Percentiles rank a stretch among this genome's conserved stretches.
Conservation (phyloP, 208 protist species). For the Trypanosoma brucei region DNA sequence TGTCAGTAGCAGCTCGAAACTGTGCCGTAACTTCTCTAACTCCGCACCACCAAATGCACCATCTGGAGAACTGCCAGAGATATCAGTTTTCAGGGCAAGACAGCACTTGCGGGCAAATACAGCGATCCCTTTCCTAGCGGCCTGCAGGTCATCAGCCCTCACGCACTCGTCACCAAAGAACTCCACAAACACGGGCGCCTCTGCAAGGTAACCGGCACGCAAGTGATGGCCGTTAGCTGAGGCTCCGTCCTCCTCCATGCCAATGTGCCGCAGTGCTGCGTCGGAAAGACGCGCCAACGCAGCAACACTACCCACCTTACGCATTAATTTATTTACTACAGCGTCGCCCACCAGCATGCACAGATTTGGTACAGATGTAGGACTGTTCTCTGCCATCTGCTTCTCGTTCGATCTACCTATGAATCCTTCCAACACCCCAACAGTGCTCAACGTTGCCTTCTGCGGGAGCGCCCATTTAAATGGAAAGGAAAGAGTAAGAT, state of each 20-base stretch:
- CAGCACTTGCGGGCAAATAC: constrained; percentile 60
- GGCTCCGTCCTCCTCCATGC: constrained; percentile 39
- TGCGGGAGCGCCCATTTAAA: too few relatives aligned
- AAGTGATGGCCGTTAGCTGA: constrained; percentile 37
- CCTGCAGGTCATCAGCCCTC: constrained; percentile 35
- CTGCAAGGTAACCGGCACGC: constrained; percentile 47
- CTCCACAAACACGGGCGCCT: constrained; percentile 56
- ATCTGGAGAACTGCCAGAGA: constrained; percentile 28
- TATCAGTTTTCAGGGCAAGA: constrained; percentile 57
- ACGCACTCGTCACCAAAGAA: constrained; percentile 53
- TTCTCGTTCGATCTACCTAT: background rate
- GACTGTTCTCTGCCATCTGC: constrained; percentile 1
- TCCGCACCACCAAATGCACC: constrained; percentile 45
- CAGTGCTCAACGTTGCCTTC: background rate
- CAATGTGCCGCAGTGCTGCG: constrained; percentile 56
- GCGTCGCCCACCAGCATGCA: constrained; percentile 41
- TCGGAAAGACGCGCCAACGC: constrained; percentile 55
- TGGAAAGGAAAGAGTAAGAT: too few relatives aligned
- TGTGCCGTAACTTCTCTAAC: constrained; percentile 37
- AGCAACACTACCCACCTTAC: constrained; percentile 48
- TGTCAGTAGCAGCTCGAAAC: constrained; percentile 39
- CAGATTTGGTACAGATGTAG: constrained; percentile 47
- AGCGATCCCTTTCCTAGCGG: constrained; percentile 58
- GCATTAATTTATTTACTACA: constrained; percentile 41
- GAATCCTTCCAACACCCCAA: background rate